Base-by-base conservation (phyloP, 2,329 filamentous ascomycete genomes). In the Alternaria arbusti region DNA sequence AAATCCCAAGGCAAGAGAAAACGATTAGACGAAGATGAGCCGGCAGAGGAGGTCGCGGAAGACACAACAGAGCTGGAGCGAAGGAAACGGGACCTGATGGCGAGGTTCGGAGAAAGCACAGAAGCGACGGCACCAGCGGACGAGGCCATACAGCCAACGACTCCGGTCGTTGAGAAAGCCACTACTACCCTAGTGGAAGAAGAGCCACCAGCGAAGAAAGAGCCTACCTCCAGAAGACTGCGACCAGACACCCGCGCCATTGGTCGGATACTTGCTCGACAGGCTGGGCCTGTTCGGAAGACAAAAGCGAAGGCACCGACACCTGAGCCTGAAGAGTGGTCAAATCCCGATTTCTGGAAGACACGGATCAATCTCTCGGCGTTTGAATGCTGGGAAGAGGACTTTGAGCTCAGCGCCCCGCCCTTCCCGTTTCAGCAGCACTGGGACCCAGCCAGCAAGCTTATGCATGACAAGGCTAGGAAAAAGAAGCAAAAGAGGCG, bases 371-470 rank as follows among this genome's bases (percentile, higher is more conserved):
- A 83, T 11, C 88, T 97, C 64, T 86, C 87, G 23, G 94, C 93
- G 22, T 92, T 96, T 1, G 95, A 98, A 78, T 97, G 94, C 79
- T 88, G 89, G 65, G 86, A 91, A n/a, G 75, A 79, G 51, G 75
- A 78, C 4, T 72, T 73, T 30, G 82, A 86, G 30, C 83, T 97
- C 49, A 91, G 87, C 57, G 86, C 92, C 32, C 94, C 95, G 0
- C 92, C 94, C 0, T 97, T 96, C 74, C 94, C 94, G 0, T 97
- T 97, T 78, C 84, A 91, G 15, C 94, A 97, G 78, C 87, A 92
- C 50, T 97, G 94, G 95, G 93, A 97, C 78, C 86, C 88, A 4
- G 90, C 93, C 64, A 91, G 94, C 72, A 85, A 87, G 73, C 54
- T 74, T 68, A 72, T 84, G 83, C 67, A 79, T 78, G 40, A 87